A percentile compares a stretch with the other conserved stretches of the same genome.
phyloP scores from a whole-genome alignment of 2,329 filamentous ascomycete genomes.

The Aspergillus sojae region DNA sequence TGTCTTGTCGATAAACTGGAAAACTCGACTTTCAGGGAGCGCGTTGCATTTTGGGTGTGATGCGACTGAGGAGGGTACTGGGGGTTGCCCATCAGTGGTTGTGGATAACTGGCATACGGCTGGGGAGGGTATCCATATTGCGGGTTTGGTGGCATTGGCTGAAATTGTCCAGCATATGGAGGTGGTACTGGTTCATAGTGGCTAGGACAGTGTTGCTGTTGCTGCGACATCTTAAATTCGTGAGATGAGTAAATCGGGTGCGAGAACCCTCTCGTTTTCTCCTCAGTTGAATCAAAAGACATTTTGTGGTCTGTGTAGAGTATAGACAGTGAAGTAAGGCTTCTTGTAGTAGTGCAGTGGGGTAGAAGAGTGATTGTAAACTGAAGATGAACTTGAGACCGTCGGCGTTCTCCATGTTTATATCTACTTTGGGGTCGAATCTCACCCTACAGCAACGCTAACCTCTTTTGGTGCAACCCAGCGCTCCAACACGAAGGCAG shows the following conservation, averaged over 20 bases:
- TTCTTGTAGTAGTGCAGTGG: too few relatives aligned
- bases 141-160: background rate
- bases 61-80: background rate
- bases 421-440: background rate
- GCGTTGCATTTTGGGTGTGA: background rate
- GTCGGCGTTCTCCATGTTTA: background rate
- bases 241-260: background rate
- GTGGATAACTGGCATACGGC: background rate
- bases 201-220: background rate
- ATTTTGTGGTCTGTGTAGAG: background rate
- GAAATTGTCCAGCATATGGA: background rate
- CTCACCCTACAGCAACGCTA: background rate
- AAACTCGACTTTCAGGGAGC: slow-evolving; percentile 13
- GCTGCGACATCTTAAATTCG: background rate
- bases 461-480: background rate
- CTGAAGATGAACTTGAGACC: background rate
- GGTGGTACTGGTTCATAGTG: background rate
- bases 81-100: background rate
- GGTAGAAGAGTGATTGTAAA: too few relatives aligned
- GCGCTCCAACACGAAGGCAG: background rate
- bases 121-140: background rate
- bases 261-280: background rate
- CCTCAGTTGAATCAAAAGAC: background rate
- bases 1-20: slow-evolving; percentile 13
- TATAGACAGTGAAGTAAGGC: too few relatives aligned